Evolutionary conservation across 768 basidiomycete species (phyloP).

Genomic region (Auriscalpium microsporum): DNA sequence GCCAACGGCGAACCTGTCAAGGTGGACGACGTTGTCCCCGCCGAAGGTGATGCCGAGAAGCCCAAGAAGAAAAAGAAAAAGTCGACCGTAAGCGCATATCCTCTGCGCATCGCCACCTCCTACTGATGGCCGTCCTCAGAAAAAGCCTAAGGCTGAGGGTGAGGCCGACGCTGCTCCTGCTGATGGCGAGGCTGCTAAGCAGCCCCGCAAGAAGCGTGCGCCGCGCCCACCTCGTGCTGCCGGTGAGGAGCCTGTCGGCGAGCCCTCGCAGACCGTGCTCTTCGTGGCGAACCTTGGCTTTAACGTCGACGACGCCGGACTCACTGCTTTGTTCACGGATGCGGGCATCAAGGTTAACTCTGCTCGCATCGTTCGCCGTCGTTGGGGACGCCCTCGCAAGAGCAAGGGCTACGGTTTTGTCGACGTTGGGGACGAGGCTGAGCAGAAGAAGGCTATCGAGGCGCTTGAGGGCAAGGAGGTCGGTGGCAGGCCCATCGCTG

Average conservation of each 20-base stretch:
- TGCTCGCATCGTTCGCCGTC: constrained; percentile 83
- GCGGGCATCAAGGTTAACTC: constrained; percentile 75
- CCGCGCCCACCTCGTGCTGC: constrained; percentile 58
- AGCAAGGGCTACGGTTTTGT: constrained; percentile 99
- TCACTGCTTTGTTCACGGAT: constrained; percentile 77
- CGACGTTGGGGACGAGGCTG: constrained; percentile 81
- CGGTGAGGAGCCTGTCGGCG: constrained; percentile 80
- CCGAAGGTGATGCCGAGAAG: constrained; percentile 50
- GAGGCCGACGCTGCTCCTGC: constrained; percentile 15
- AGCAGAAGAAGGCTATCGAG: constrained; percentile 88
- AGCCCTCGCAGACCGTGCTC: constrained; percentile 81
- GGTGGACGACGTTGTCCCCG: constrained; percentile 44
- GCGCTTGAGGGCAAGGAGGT: constrained; percentile 84
- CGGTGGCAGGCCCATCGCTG: constrained; percentile 75
- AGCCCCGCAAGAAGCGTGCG: constrained; percentile 47
- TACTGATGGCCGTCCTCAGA: constrained; percentile 32
- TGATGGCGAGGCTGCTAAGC: constrained; percentile 28
- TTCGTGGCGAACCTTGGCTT: constrained; percentile 99
- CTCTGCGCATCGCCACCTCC: constrained; percentile 14
- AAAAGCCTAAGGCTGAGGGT: constrained; percentile 37
- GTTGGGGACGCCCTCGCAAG: constrained; percentile 75
- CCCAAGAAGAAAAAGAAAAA: constrained; percentile 81
- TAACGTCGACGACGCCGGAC: constrained; percentile 77
- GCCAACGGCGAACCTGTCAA: constrained; percentile 65
- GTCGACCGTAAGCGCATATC: constrained; percentile 32